Percentiles rank a stretch among this genome's conserved stretches.
phyloP scores from a whole-genome alignment of 2,329 filamentous ascomycete genomes.

The Ophiobolus disseminans region DNA sequence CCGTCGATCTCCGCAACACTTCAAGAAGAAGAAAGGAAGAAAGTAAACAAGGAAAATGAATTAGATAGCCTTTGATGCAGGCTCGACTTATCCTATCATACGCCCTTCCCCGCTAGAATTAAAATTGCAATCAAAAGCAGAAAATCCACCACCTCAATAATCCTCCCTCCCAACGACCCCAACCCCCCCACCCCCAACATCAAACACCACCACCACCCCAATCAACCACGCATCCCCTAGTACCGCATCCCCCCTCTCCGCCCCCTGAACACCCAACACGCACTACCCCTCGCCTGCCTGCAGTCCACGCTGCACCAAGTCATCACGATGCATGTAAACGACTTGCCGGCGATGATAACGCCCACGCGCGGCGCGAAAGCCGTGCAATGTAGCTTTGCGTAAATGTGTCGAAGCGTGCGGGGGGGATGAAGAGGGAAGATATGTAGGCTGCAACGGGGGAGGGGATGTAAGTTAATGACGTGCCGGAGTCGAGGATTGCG shows the following conservation, averaged over 20 bases:
- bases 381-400: conserved; percentile 18
- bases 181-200: conserved; percentile 44
- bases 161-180: conserved; percentile 45
- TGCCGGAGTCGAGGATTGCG: conserved; percentile 33
- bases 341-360: conserved; percentile 20
- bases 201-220: conserved; percentile 57
- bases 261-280: conserved; percentile 26
- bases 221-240: conserved; percentile 56
- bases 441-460: conserved; percentile 23
- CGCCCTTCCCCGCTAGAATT: too few species aligned
- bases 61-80: too few species aligned
- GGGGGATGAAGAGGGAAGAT: conserved; percentile 27
- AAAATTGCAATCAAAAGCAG: too few species aligned
- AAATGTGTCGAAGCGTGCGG: conserved; percentile 13
- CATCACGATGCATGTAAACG: conserved; percentile 22
- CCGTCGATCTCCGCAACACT: too few species aligned
- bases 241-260: conserved; percentile 20
- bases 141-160: conserved; percentile 8
- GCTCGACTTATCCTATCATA: too few species aligned
- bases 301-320: conserved; percentile 25
- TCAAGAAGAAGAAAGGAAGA: too few species aligned
- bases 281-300: conserved; percentile 19
- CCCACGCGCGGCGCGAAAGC: conserved; percentile 28
- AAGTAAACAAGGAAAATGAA: too few species aligned
- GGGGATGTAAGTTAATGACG: conserved; percentile 33